Evolutionary conservation across 129 eudicot genomes (phyloP), one percentile per base, ranked within the genome.

Genomic region (Flaveria sonorensis): DNA sequence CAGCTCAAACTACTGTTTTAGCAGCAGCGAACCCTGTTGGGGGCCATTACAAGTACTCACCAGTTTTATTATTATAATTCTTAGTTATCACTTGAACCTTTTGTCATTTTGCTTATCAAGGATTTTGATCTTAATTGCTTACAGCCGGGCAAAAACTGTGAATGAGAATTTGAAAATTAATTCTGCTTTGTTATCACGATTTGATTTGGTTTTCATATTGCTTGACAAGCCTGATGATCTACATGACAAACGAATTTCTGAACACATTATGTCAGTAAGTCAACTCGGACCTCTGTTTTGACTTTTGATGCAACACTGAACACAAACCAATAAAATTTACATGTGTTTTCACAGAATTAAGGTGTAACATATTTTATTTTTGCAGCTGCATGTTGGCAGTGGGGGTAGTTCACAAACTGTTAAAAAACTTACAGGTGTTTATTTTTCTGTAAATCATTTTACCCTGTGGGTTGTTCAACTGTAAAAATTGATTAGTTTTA

Each of bases 21-120:
- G 99, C 99, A 47, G 99, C 99, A 46, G 97, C 99, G 16, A 95
- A 95, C 77, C 99, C 99, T 73, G 97, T 85, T 83, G 99, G 99
- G 23, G 99, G 99, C 79, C 99, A 95, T 77, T 95, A 92, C 81
- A 85, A 92, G 99, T 95, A 94, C 39, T n/a, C 9, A 1, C 20
- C 46, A 46, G 40, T 62, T 30, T 23, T n/a, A 26, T 23, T 13
- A 32, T 23, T 40, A 39, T 42, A 6, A 24, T 57, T 56, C 59
- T n/a, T 55, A 77, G 20, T 13, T 55, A 51, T 32, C 39, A 36
- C 51, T 48, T 48, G 24, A 78, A 45, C 23, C 57, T 53, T 26
- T 6, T 23, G 75, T 23, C 45, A 26, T 43, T 66, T 78, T 57
- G 60, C 65, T 18, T 24, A 53, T 45, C 2, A 42, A 18, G n/a